Base-by-base conservation (phyloP, 345 rosid genomes). In the Ceriops decandra region DNA sequence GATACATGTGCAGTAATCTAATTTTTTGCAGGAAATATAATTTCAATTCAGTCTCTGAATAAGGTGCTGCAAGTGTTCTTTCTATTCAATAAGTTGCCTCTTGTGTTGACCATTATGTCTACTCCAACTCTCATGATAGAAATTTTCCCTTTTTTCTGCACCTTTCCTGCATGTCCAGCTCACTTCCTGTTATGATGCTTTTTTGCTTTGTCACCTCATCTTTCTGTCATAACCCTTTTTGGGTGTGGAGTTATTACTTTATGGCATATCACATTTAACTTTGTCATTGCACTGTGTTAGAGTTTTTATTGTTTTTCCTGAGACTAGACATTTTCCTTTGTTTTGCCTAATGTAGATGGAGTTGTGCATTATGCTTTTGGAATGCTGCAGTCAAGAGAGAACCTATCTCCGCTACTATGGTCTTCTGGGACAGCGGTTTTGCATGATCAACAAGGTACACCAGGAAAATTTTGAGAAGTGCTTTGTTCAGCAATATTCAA, bases 351-450 rank as follows among this genome's bases (percentile, higher is more conserved):
- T 83, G 86, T 73, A 95, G 97, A 95, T 90, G 99, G 98, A 91
- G 78, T 81, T 95, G 30, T 88, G 98, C 76, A 72, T 90, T 57
- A 91, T 95, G 99, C 90, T 91, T 7, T 73, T 95, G 83, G 99
- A 95, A 68, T 95, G 98, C 75, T 95, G 95, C 83, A 85, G 92
- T 73, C 96, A 90, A 63, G 99, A 90, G 84, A 90, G 98, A 79
- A 95, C 98, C 52, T 91, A 95, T 68, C 97, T 91, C 31, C 89
- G 93, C 9, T 90, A 89, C 76, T 91, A 95, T 11, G 97, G 96
- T 67, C 87, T 95, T 53, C 62, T 95, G 69, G 96, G 99, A 49
- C 95, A 91, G 83, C 86, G 96, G 59, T 95, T 95, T 79, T 91
- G 99, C 77, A 90, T 90, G 90, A 90, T 91, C 76, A 87, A 95